phyloP scores from a whole-genome alignment of 805 yeast genomes.

The Sporopachydermia quercuum region DNA sequence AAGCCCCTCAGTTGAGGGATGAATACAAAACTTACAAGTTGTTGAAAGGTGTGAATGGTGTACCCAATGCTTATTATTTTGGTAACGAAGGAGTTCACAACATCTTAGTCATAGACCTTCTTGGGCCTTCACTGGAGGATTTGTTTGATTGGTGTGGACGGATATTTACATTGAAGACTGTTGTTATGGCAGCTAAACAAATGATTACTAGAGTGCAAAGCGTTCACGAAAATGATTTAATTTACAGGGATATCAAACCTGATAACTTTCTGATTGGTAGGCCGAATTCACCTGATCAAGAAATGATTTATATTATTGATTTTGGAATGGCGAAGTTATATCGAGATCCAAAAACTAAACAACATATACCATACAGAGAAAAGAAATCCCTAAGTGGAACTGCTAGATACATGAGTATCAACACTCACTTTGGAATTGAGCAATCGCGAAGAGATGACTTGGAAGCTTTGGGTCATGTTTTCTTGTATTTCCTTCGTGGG shows the following conservation, averaged over 20 bases:
- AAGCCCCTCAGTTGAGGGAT: conserved; percentile 94
- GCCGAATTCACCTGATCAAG: conserved; percentile 72
- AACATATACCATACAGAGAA: conserved; percentile 93
- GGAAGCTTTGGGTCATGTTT: conserved; percentile 93
- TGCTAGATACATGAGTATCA: conserved; percentile 96
- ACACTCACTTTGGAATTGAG: conserved; percentile 94
- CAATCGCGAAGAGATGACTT: conserved; percentile 94
- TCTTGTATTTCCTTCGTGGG: conserved; percentile 87
- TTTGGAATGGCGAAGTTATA: conserved; percentile 98
- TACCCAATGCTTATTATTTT: conserved; percentile 94
- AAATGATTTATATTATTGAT: conserved; percentile 79
- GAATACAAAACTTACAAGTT: conserved; percentile 93
- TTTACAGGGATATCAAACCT: conserved; percentile 94
- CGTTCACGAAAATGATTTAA: conserved; percentile 79
- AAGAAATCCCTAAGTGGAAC: conserved; percentile 93
- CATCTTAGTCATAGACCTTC: conserved; percentile 80
- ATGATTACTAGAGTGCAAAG: conserved; percentile 81
- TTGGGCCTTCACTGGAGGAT: conserved; percentile 94
- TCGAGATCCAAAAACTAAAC: conserved; percentile 90
- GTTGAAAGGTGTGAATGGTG: conserved; percentile 59
- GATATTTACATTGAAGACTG: conserved; percentile 74
- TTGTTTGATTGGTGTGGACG: conserved; percentile 98
- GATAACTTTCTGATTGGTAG: conserved; percentile 92
- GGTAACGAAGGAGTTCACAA: conserved; percentile 98
- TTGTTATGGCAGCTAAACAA: conserved; percentile 86